Base-by-base conservation (phyloP, 169 alveolate genomes). In the Cystoisospora suis region DNA sequence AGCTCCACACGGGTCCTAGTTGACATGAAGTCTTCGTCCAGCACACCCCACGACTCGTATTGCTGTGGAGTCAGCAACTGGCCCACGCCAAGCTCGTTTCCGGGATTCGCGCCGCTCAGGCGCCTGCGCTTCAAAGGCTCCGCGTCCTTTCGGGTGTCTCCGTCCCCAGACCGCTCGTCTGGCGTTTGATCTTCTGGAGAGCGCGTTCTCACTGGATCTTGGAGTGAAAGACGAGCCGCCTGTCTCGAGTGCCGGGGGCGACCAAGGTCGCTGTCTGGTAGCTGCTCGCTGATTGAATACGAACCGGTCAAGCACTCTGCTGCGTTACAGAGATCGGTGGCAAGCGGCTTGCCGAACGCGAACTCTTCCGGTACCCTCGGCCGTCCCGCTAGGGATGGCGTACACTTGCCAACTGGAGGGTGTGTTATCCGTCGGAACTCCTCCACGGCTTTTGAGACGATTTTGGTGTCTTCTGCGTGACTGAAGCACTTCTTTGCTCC, bases 241-340 rank as follows among this genome's bases (percentile, higher is more conserved):
- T 38, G 2, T 4, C 79, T 38, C 29, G 7, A 20, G 5, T 38
- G 46, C 27, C 36, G 44, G 44, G 79, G 29, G 27, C 34, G 38
- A 32, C 85, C 85, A 3, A 75, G 85, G 27, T 75, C 85, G 85
- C 12, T 40, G 56, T 75, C 85, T 6, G 85, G 85, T 20, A n/a
- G 85, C 85, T 75, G 85, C 85, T 75, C 85, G 45, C 59, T 56
- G 20, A 42, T 9, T 6, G 85, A 75, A 38, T 75, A 75, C 12
- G 27, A 75, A 2, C 85, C 85, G 0, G 27, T 44, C n/a, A 79
- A 29, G 32, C 87, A 79, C 38, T 79, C 45, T 44, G 5, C 87
- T 7, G 59, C 87, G n/a, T 27, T 29, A 1, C 46, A 38, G 27
- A 7, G 34, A 47, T 79, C 87, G 6, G 87, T 79, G 29, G 42